Base-by-base conservation (phyloP, 768 basidiomycete species). In the Nidula microcarpa region DNA sequence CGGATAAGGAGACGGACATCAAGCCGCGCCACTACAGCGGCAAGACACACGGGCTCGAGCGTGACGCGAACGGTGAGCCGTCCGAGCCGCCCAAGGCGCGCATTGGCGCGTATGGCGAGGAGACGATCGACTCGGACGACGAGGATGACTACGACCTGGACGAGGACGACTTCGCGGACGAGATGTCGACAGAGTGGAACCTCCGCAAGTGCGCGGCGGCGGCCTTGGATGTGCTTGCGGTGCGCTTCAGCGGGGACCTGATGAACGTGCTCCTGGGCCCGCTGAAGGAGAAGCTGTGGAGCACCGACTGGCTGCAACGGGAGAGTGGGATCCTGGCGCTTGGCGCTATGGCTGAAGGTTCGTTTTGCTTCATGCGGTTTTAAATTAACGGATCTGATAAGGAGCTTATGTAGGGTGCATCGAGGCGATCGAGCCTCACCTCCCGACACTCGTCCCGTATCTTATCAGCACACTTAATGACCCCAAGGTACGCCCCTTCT, bases 141-240 rank as follows among this genome's bases (percentile, higher is more conserved):
- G 91, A 95, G 2, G 92, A 95, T 3, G 89, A 94, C 54, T 85
- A 91, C 56, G 86, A 95, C 60, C 76, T 87, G 57, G 88, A 94
- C 57, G 89, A 93, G 54, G 88, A 92, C 44, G 93, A 95, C 54
- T 95, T 96, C 60, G 94, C 94, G 11, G 97, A 98, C 54, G 97
- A 98, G 65, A 90, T 92, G 79, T 89, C 91, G 8, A 96, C 96
- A 1, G 95, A 98, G 67, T 99, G 97, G 97, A 99, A 98, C 71
- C 76, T 98, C 55, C 82, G 97, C 57, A 99, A 99, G 74, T 99
- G 97, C 65, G 94, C 94, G 1, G 97, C 97, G 0, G 97, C 97
- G 0, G 97, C 97, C 8, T 76, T 99, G 53, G 97, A 99, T 67
- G 95, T 99, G 30, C 82, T 99, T 53, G 94, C 94, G 1, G 94